A percentile compares a stretch with the other conserved stretches of the same genome.
phyloP scores from a whole-genome alignment of 1,284 basidiomycete genomes.

The Irpex lacteus region DNA sequence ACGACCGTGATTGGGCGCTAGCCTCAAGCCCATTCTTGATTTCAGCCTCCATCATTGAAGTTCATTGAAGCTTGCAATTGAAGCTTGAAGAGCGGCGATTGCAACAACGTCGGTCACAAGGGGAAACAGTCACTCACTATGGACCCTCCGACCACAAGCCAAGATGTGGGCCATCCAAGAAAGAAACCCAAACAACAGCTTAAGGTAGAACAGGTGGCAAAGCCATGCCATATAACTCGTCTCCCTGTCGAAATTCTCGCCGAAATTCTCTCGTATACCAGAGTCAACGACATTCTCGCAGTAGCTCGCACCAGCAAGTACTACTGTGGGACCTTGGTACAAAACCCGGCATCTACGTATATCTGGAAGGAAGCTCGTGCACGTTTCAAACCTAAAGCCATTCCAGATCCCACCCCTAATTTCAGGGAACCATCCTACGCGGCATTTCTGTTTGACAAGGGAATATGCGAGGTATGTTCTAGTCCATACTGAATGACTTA shows the following conservation, averaged over 20 bases:
- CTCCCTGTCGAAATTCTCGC: conserved; percentile 47
- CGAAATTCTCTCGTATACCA: conserved; percentile 37
- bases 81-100: too few species aligned
- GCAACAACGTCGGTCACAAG: too few species aligned
- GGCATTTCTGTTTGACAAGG: conserved; percentile 57
- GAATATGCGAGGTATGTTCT: conserved; percentile 49
- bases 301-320: conserved; percentile 46
- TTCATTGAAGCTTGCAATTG: too few species aligned
- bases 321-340: conserved; percentile 44
- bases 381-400: conserved; percentile 27
- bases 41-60: too few species aligned
- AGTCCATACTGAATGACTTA: not conserved
- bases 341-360: conserved; percentile 34
- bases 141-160: not conserved
- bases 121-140: too few species aligned
- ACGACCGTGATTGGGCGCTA: too few species aligned
- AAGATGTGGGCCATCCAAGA: not conserved
- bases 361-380: conserved; percentile 53
- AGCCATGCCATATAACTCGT: conserved; percentile 14
- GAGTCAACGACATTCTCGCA: conserved; percentile 43
- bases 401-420: conserved; percentile 42
- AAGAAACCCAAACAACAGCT: not conserved
- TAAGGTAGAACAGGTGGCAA: not conserved
- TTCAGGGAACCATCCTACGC: conserved; percentile 49
- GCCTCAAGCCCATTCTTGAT: too few species aligned